Evolutionary conservation across 192 early-diverging fungal species (phyloP).

Genomic region (Backusella liffmaniae): DNA sequence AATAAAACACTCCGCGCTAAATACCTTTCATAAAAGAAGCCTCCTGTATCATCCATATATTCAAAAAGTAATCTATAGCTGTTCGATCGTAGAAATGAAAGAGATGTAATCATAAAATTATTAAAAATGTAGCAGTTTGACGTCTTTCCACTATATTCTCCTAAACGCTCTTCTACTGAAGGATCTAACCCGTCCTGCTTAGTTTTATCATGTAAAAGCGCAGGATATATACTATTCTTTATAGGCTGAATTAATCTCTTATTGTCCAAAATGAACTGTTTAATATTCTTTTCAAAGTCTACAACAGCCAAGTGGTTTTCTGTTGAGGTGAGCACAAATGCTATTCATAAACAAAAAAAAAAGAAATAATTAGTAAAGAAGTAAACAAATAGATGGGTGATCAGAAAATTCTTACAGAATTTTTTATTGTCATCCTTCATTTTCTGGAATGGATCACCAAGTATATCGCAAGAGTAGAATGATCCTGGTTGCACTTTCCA

Average conservation of each 20-base stretch:
- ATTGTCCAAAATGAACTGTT: slow-evolving; percentile 44
- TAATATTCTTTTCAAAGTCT: slow-evolving; percentile 62
- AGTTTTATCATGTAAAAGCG: slow-evolving; percentile 48
- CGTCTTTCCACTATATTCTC: slow-evolving; percentile 42
- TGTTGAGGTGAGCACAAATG: slow-evolving; percentile 51
- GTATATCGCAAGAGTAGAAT: slow-evolving; percentile 70
- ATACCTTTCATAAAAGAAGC: slow-evolving; percentile 83
- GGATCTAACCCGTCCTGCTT: too few relatives aligned
- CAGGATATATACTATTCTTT: slow-evolving; percentile 38
- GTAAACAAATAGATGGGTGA: background rate
- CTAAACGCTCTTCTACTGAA: background rate
- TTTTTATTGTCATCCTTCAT: slow-evolving; percentile 70
- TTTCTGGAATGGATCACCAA: slow-evolving; percentile 73
- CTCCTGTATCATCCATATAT: slow-evolving; percentile 72
- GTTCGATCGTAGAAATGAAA: slow-evolving; percentile 67
- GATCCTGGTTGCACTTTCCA: slow-evolving; percentile 82
- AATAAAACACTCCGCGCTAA: background rate
- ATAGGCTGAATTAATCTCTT: slow-evolving; percentile 35
- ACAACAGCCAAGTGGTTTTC: slow-evolving; percentile 61
- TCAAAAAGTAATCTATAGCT: slow-evolving; percentile 67
- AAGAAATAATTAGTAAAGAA: background rate
- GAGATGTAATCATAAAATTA: slow-evolving; percentile 82
- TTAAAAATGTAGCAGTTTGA: slow-evolving; percentile 71
- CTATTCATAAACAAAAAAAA: background rate
- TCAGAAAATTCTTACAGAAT: slow-evolving; percentile 50